Conservation (phyloP, 129 eudicot species). For the Centella asiatica region DNA sequence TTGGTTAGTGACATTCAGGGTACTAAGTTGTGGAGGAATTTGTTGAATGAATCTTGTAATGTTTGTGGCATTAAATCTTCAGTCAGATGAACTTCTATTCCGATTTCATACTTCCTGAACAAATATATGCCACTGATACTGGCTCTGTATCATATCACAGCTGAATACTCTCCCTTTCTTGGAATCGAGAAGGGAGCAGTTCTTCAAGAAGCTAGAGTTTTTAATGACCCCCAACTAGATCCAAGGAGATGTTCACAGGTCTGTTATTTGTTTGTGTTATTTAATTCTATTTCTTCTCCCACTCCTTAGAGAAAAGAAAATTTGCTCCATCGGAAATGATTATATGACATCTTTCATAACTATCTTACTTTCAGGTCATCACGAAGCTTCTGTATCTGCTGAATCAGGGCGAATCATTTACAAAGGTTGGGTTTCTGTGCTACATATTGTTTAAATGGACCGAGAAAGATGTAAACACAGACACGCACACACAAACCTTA, state of each 20-base stretch:
- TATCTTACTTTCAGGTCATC: conserved; percentile 52
- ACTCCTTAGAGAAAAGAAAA: neutral
- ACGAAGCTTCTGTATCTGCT: conserved; percentile 93
- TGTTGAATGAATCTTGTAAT: neutral
- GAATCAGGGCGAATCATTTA: conserved; percentile 87
- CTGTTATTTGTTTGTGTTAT: neutral
- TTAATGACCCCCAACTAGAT: conserved; percentile 95
- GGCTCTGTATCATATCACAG: conserved; percentile 24
- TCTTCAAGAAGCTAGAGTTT: conserved; percentile 96
- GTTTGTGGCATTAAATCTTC: neutral
- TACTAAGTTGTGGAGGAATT: neutral
- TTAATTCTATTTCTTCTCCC: neutral
- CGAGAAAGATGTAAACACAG: neutral
- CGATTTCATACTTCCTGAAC: neutral
- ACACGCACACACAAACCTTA: neutral
- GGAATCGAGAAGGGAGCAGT: conserved; percentile 98
- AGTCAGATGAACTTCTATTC: neutral
- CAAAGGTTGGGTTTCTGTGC: conserved; percentile 50
- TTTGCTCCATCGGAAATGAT: neutral
- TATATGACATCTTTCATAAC: neutral
- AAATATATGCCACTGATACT: neutral
- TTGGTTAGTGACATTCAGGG: neutral
- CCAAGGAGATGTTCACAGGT: conserved; percentile 98
- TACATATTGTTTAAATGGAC: conserved; percentile 5
- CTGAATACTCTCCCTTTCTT: conserved; percentile 82